Conservation (phyloP, 2,329 filamentous ascomycete species). For the Alternaria arbusti region DNA sequence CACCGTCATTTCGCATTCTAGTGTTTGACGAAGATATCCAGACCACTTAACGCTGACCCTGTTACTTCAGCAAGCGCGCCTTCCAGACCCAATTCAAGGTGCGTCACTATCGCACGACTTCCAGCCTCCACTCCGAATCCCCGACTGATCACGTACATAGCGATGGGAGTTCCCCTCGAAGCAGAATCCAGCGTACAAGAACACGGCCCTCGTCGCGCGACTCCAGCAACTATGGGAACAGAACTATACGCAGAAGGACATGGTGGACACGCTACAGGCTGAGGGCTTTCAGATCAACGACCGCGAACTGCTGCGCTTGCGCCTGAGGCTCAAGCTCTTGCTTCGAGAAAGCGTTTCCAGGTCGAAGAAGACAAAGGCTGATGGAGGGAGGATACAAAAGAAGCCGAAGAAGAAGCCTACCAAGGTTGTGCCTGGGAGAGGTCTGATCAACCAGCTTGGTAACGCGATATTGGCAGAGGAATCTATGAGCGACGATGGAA, state of each 20-base stretch:
- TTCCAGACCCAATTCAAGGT: conserved; percentile 76
- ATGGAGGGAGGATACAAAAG: conserved; percentile 16
- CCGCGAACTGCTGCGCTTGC: conserved; percentile 72
- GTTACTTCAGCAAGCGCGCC: conserved; percentile 69
- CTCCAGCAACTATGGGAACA: conserved; percentile 79
- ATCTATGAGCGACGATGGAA: conserved; percentile 23
- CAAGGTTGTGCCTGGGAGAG: conserved; percentile 21
- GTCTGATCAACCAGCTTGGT: conserved; percentile 35
- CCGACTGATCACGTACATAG: conserved; percentile 25
- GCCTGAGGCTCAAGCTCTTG: conserved; percentile 72
- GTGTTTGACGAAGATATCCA: neutral
- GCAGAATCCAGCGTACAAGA: conserved; percentile 74
- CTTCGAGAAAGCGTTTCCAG: conserved; percentile 61
- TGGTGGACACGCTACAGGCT: conserved; percentile 71
- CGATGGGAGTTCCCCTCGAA: conserved; percentile 81
- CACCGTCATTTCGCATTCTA: neutral
- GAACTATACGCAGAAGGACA: conserved; percentile 75
- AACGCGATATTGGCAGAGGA: conserved; percentile 36
- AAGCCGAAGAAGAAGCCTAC: conserved; percentile 20
- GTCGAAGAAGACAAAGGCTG: conserved; percentile 57
- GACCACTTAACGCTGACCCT: conserved; percentile 12
- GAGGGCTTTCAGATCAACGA: conserved; percentile 78
- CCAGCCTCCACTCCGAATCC: neutral
- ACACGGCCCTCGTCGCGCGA: conserved; percentile 69
- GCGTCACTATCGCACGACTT: neutral